Evolutionary conservation across 768 basidiomycete species (phyloP).

Genomic region (Kwoniella dejecticola): DNA sequence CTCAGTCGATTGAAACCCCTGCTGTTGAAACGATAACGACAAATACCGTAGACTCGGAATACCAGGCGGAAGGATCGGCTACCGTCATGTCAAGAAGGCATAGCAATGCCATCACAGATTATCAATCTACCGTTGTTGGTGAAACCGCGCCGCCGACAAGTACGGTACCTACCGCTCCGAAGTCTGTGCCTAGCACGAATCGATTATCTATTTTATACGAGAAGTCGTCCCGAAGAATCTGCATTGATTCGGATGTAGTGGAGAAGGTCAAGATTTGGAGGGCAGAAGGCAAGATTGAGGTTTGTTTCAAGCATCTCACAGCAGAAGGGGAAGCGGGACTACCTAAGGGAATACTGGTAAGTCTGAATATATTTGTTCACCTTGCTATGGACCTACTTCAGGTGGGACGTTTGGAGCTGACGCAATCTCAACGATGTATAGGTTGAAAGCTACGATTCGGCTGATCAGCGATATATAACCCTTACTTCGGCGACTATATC

Average conservation of each 20-base stretch:
- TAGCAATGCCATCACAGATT: not conserved
- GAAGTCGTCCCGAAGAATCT: constrained; percentile 78
- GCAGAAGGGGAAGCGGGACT: constrained; percentile 20
- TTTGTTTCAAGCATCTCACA: constrained; percentile 59
- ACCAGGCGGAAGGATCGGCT: no score
- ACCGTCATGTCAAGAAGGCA: no score
- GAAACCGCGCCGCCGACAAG: not conserved
- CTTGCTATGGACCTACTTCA: not conserved
- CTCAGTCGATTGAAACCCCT: constrained; percentile 17
- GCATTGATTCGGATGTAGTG: constrained; percentile 85
- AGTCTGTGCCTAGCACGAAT: constrained; percentile 49
- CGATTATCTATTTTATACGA: constrained; percentile 91
- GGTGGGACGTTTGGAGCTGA: not conserved
- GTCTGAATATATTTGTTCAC: no score
- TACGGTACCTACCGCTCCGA: not conserved
- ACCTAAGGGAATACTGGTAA: constrained; percentile 52
- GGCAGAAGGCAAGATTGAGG: constrained; percentile 81
- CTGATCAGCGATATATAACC: constrained; percentile 51
- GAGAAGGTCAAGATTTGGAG: constrained; percentile 77
- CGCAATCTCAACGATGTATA: constrained; percentile 12
- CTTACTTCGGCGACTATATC: constrained; percentile 35
- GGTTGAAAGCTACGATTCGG: constrained; percentile 53
- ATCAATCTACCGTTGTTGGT: constrained; percentile 8
- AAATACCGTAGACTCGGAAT: no score
- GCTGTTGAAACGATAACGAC: constrained; percentile 15